These are phyloP conservation scores for Closterium sp. DNA, from an alignment of 139 green algal genomes.

Conservation along the genomic window DNA sequence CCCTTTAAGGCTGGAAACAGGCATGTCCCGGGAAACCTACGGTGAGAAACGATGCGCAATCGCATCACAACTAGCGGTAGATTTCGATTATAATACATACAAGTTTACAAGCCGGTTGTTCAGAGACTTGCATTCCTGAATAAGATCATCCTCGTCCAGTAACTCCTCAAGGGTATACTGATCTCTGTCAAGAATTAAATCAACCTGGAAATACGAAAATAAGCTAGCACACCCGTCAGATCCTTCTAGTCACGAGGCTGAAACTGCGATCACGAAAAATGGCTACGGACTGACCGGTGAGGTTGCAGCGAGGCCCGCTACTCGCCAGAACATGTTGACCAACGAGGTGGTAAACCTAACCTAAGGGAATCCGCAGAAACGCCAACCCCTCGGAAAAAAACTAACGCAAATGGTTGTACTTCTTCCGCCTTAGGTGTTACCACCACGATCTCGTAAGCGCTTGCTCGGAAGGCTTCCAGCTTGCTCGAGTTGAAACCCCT, in stretches of 20 bases:
- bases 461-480: background rate
- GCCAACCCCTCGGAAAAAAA: background rate
- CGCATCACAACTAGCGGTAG: background rate
- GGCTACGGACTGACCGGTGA: conserved; percentile 20
- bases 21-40: background rate
- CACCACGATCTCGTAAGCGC: background rate
- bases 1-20: background rate
- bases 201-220: conserved; percentile 42
- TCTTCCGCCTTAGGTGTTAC: background rate
- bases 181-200: conserved; percentile 52
- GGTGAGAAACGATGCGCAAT: background rate
- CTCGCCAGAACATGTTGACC: conserved; percentile 38
- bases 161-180: conserved; percentile 55
- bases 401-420: background rate
- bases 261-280: conserved; percentile 2
- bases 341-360: background rate
- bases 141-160: conserved; percentile 58
- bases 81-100: conserved; percentile 18
- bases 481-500: background rate
- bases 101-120: conserved; percentile 42
- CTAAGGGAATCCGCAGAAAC: background rate
- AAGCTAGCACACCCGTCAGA: background rate
- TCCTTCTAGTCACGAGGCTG: background rate
- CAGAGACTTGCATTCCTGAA: conserved; percentile 59
- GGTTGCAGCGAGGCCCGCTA: conserved; percentile 30